These are phyloP conservation scores for Ottelia alismoides DNA, from an alignment of 106 monocot species.

Conservation along the genomic window DNA sequence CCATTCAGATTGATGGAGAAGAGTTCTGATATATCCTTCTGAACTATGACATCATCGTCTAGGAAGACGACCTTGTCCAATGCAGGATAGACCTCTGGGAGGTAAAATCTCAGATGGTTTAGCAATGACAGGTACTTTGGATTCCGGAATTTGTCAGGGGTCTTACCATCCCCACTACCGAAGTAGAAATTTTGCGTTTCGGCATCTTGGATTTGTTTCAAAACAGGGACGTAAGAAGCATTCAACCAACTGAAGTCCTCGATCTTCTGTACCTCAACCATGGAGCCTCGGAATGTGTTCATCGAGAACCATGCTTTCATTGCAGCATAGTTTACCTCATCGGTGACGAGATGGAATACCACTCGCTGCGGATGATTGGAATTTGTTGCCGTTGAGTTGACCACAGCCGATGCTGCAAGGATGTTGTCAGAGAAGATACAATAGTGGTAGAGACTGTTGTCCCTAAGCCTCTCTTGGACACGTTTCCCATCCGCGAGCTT, in stretches of 20 bases:
- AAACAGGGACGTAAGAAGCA: slow-evolving; percentile 71
- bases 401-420: slow-evolving; percentile 55
- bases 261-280: slow-evolving; percentile 61
- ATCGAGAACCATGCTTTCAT: slow-evolving; percentile 75
- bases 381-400: slow-evolving; percentile 58
- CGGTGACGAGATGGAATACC: slow-evolving; percentile 77
- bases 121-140: slow-evolving; percentile 76
- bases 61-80: slow-evolving; percentile 64
- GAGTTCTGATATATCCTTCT: slow-evolving; percentile 46
- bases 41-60: slow-evolving; percentile 74
- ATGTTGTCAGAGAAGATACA: slow-evolving; percentile 84
- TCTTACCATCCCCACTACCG: slow-evolving; percentile 21
- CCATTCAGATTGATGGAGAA: slow-evolving; percentile 57
- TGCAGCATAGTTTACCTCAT: slow-evolving; percentile 53
- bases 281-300: slow-evolving; percentile 48
- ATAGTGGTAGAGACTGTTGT: slow-evolving; percentile 52
- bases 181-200: slow-evolving; percentile 70
- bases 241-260: slow-evolving; percentile 79
- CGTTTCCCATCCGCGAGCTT: slow-evolving; percentile 12
- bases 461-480: slow-evolving; percentile 22
- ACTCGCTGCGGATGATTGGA: slow-evolving; percentile 38
- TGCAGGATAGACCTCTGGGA: slow-evolving; percentile 67
- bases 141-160: slow-evolving; percentile 66
- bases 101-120: slow-evolving; percentile 74
- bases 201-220: slow-evolving; percentile 66